phyloP scores from a whole-genome alignment of 768 basidiomycete genomes.

The Postia placenta region DNA sequence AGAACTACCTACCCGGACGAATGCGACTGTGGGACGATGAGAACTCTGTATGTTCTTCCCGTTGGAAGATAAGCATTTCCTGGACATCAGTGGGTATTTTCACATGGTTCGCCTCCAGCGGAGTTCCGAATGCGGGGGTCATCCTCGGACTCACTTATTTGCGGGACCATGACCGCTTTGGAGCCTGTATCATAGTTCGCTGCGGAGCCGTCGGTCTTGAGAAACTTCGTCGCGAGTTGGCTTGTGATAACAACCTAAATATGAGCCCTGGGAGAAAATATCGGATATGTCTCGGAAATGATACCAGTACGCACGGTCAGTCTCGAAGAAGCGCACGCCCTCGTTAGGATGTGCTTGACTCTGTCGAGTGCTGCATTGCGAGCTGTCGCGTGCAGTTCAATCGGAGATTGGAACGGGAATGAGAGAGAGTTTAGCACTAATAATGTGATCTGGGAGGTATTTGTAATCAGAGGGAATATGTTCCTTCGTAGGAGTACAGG shows the following conservation, averaged over 20 bases:
- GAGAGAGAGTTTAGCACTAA: conserved; percentile 64
- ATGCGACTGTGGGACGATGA: conserved; percentile 34
- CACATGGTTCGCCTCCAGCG: not conserved
- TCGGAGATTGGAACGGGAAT: conserved; percentile 54
- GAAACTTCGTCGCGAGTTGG: conserved; percentile 64
- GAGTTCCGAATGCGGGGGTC: not conserved
- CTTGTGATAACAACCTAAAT: conserved; percentile 52
- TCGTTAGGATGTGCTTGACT: conserved; percentile 48
- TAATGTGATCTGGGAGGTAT: conserved; percentile 42
- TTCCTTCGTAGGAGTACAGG: conserved; percentile 2
- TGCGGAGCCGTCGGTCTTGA: conserved; percentile 56
- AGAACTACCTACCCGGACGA: conserved; percentile 32
- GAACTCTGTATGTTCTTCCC: conserved; percentile 36
- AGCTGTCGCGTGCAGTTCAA: conserved; percentile 31
- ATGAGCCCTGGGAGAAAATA: not conserved
- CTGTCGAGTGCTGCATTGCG: conserved; percentile 41
- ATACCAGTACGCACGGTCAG: conserved; percentile 37
- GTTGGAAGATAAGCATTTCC: conserved; percentile 36
- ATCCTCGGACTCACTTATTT: conserved; percentile 41
- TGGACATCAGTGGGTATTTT: conserved; percentile 6
- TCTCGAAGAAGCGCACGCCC: conserved; percentile 38
- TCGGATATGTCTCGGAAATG: not conserved
- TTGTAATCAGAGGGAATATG: not conserved
- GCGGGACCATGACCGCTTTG: conserved; percentile 59
- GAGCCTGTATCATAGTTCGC: conserved; percentile 62